Conservation (phyloP, 1,284 basidiomycete genomes). For the Tilletia setariae region DNA sequence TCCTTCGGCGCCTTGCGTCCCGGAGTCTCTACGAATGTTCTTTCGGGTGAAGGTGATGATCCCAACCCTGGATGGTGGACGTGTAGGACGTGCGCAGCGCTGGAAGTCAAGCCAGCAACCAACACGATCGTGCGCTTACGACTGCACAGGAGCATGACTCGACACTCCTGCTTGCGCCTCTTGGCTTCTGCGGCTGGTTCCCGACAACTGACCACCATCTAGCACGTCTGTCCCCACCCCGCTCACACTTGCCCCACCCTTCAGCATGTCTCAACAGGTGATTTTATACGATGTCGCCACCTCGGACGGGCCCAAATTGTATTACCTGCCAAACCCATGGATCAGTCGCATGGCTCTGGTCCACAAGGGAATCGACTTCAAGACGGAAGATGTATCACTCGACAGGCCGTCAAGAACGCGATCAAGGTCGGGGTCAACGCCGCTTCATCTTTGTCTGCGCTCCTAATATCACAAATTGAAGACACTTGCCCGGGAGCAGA, state of each 20-base stretch:
- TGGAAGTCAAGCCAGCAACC: too few relatives aligned
- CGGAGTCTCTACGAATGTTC: too few relatives aligned
- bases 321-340: slow-evolving; percentile 11
- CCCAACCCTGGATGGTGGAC: too few relatives aligned
- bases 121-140: too few relatives aligned
- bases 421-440: slow-evolving; percentile 15
- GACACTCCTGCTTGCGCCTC: too few relatives aligned
- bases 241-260: not conserved
- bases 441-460: not conserved
- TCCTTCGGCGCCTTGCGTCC: too few relatives aligned
- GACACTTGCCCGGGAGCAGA: not conserved
- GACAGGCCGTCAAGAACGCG: slow-evolving; percentile 6
- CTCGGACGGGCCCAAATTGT: not conserved
- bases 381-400: not conserved
- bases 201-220: too few relatives aligned
- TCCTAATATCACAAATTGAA: slow-evolving; percentile 9
- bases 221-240: too few relatives aligned
- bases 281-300: slow-evolving; percentile 12
- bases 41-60: too few relatives aligned
- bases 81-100: too few relatives aligned
- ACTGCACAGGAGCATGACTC: too few relatives aligned
- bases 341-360: not conserved
- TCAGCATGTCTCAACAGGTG: not conserved
- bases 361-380: slow-evolving; percentile 5
- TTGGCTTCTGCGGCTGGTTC: too few relatives aligned